Base-by-base conservation (phyloP, 2,329 filamentous ascomycete genomes). In the Metarhizium album region DNA sequence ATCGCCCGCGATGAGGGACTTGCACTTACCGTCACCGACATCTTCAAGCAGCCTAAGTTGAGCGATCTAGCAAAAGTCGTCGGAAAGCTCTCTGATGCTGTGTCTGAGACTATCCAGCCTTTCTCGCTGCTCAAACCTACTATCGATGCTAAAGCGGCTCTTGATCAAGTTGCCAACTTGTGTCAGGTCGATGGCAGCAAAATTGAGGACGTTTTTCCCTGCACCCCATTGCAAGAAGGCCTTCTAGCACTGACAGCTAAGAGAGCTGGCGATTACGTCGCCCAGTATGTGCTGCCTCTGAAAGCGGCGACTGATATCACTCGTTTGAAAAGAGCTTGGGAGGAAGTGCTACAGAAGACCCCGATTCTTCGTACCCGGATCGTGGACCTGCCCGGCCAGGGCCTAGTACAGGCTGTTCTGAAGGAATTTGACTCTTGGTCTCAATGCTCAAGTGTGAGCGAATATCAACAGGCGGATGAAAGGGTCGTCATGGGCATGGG, bases 371-470 rank as follows among this genome's bases (percentile, higher is more conserved):
- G 53, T 3, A 55, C 53, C 3, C 47, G 47, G 2, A 50, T 55
- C 33, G 51, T 50, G 13, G 49, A 50, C 27, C 42, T 53, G 9
- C 43, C 38, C 3, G 43, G 33, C 3, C 60, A 61, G 22, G 70
- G 70, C 13, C 60, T 72, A 4, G 60, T 70, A 53, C 71, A 74
- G 53, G 66, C 68, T 2, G 66, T 74, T 16, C 54, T 72, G 23
- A 63, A 63, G 18, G 64, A 67, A 48, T 57, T 61, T 18, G 64
- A 68, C 16, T 52, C 58, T 37, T 63, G 63, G 58, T 53, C 58
- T 14, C 56, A 61, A 2, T 64, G 59, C 1, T 53, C 55, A 23
- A 61, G 60, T 8, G 57, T 71, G 6, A 58, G 60, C 18, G 59
- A 61, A 14, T 71, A 69, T 50, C 57, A 69, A 3, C 60, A 60